phyloP scores from a whole-genome alignment of 257 asterid species.

The Scutellaria galericulata region DNA sequence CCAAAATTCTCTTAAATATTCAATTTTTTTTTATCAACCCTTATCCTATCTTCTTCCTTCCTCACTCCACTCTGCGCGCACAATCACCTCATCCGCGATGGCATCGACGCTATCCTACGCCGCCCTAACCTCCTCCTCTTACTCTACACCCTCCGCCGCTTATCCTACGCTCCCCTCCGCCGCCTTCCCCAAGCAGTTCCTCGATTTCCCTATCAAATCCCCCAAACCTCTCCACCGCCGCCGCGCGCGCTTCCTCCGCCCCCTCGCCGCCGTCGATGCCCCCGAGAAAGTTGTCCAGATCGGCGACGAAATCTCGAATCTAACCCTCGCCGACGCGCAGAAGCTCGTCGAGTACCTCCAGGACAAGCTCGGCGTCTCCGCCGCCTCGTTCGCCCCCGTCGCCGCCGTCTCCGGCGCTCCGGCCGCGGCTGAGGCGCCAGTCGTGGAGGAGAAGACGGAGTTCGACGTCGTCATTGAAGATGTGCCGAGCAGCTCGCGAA shows the following conservation, averaged over 20 bases:
- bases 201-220: constrained; percentile 43
- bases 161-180: constrained; percentile 40
- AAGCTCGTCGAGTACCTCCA: constrained; percentile 97
- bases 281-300: constrained; percentile 82
- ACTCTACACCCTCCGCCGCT: constrained; percentile 39
- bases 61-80: background rate
- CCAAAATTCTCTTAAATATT: background rate
- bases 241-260: constrained; percentile 59
- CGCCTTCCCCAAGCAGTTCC: constrained; percentile 43
- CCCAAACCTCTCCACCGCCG: constrained; percentile 43
- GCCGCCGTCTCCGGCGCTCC: constrained; percentile 57
- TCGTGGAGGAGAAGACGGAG: constrained; percentile 91
- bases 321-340: constrained; percentile 90
- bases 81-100: constrained; percentile 46
- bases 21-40: background rate
- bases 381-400: constrained; percentile 86
- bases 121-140: constrained; percentile 46
- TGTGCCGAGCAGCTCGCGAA: constrained; percentile 78
- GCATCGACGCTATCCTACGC: constrained; percentile 67
- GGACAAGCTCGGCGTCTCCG: constrained; percentile 93
- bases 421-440: constrained; percentile 60
- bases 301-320: constrained; percentile 81
- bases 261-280: constrained; percentile 82
- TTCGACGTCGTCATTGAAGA: constrained; percentile 87
- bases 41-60: constrained; percentile 31